Evolutionary conservation across 345 rosid genomes (phyloP).

Genomic region (Bruguiera parviflora): DNA sequence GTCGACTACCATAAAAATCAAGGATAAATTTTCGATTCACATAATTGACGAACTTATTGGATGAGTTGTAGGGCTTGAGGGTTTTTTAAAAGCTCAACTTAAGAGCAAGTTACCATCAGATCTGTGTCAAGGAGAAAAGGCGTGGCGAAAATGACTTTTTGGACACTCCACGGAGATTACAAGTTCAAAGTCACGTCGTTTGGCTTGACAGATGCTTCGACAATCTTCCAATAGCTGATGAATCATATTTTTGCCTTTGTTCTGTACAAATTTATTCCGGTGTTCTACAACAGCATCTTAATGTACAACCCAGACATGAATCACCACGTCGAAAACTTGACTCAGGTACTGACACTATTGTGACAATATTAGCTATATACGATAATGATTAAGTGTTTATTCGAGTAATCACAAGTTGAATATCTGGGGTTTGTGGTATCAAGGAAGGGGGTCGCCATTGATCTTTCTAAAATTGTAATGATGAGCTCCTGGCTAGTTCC

Average conservation of each 20-base stretch:
- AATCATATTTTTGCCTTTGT: neutral
- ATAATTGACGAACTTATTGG: neutral
- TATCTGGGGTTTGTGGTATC: too few relatives aligned
- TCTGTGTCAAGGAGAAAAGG: neutral
- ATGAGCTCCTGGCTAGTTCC: too few relatives aligned
- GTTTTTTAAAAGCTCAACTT: neutral
- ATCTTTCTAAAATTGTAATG: too few relatives aligned
- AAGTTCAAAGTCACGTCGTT: neutral
- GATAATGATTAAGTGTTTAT: too few relatives aligned
- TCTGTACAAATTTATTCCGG: neutral
- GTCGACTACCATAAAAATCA: neutral
- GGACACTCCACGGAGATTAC: neutral
- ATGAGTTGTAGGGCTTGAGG: neutral
- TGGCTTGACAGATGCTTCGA: neutral
- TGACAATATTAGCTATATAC: too few relatives aligned
- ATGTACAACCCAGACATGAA: neutral
- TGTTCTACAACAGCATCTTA: neutral
- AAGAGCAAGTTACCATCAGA: neutral
- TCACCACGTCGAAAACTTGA: too few relatives aligned
- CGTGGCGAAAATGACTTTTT: neutral
- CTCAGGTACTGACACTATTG: too few relatives aligned
- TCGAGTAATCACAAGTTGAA: too few relatives aligned
- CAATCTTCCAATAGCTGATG: neutral
- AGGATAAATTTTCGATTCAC: neutral
- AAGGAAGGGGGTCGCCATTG: too few relatives aligned